Base-by-base conservation (phyloP, 768 basidiomycete species). In the Candolleomyces efflorescens region DNA sequence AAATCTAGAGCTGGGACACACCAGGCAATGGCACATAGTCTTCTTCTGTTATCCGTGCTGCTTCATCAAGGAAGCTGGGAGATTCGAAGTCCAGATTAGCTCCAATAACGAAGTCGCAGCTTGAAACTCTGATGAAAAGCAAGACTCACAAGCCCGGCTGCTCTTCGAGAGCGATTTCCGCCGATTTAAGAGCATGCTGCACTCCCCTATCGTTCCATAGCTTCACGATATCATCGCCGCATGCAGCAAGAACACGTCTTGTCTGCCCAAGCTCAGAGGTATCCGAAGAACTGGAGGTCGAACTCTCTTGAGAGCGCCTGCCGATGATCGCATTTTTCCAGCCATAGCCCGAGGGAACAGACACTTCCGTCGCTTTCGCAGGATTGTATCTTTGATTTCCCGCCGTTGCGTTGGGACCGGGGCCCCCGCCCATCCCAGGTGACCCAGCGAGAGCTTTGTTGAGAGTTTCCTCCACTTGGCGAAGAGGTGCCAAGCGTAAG, bases 131-230 rank as follows among this genome's bases (percentile, higher is more conserved):
- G 12, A 53, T 12, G 5, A 61, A 38, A 41, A 23, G 26, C 45
- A 55, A 37, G 10, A 80, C 84, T 67, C 61, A 86, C 85, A 85
- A 87, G 52, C 83, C 82, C 26, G 82, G 78, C 61, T 84, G 83
- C 53, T 84, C 82, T 65, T 82, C 74, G 50, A 85, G 71, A 10
- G 65, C 62, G 38, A 86, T 77, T 5, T 78, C 76, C 46, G 77
- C 74, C 17, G 71, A 67, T 43, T 62, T 64, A 43, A 87, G 66
- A 23, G 69, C 68, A 2, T 70, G 66, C 59, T 78, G 81, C 2
- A 86, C 78, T 18, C 63, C 67, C 1, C 64, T 60, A 57, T 83
- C 72, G 13, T 68, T 70, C 86, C 86, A 87, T 26, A 89, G 70
- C 20, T 70, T 69, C 4, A 73, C 67, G 22, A 88, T 84, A 64